These are phyloP conservation scores for Neonothopanus nambi DNA, from an alignment of 1,284 basidiomycete species.

Conservation along the genomic window DNA sequence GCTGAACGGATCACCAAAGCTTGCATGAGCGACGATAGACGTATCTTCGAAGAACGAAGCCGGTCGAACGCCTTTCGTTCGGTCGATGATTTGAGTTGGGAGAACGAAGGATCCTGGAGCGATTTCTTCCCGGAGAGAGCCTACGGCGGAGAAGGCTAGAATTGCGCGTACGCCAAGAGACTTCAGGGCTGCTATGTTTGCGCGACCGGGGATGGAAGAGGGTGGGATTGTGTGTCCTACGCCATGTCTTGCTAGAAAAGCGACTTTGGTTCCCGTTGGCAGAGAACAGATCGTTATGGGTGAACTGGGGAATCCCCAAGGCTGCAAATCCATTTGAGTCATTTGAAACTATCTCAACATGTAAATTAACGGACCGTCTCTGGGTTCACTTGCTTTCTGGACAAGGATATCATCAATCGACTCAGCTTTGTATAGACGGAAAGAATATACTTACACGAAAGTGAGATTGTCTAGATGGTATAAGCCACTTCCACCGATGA, in stretches of 20 bases:
- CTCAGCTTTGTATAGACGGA: not conserved
- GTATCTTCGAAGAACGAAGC: constrained; percentile 87
- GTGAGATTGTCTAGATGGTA: constrained; percentile 91
- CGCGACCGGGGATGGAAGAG: constrained; percentile 78
- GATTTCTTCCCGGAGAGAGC: constrained; percentile 94
- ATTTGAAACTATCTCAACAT: not conserved
- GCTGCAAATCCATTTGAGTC: constrained; percentile 44
- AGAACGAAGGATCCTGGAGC: constrained; percentile 88
- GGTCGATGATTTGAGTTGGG: constrained; percentile 93
- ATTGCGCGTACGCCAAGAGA: constrained; percentile 87
- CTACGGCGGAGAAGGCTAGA: constrained; percentile 94
- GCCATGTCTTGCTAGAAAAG: constrained; percentile 94
- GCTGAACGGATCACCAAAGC: constrained; percentile 92
- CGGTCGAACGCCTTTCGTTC: constrained; percentile 90
- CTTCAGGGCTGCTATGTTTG: constrained; percentile 96
- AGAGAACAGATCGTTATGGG: constrained; percentile 88
- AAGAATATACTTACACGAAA: constrained; percentile 58
- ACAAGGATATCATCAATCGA: constrained; percentile 1
- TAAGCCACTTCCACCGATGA: constrained; percentile 84
- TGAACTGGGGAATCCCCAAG: constrained; percentile 93
- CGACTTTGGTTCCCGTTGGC: constrained; percentile 76
- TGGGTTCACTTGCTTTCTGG: constrained; percentile 69
- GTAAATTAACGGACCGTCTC: constrained; percentile 54
- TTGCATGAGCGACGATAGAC: constrained; percentile 86
- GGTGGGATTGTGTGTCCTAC: constrained; percentile 74